These are phyloP conservation scores for Pterulicium gracile DNA, from an alignment of 1,284 basidiomycete species.

Conservation along the genomic window DNA sequence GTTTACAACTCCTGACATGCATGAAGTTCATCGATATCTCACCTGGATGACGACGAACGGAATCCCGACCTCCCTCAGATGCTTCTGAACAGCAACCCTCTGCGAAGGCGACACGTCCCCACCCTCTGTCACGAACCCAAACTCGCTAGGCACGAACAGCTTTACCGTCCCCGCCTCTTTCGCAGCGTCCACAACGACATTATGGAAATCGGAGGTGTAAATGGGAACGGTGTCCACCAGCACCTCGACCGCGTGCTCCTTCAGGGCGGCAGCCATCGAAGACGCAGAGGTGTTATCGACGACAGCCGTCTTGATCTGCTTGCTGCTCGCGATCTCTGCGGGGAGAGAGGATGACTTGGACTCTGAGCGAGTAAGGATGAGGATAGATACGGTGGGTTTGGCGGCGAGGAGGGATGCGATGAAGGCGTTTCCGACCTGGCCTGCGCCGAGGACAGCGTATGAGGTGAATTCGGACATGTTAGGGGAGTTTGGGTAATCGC, in stretches of 20 bases:
- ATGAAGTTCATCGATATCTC: not conserved
- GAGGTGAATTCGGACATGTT: not conserved
- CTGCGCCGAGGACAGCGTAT: not conserved
- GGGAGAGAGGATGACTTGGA: not conserved
- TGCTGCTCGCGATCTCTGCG: not conserved
- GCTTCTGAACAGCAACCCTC: not conserved
- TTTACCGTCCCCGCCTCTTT: not conserved
- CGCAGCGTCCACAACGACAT: not conserved
- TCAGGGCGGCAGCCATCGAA: not conserved
- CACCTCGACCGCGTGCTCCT: not conserved
- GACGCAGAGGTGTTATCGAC: not conserved
- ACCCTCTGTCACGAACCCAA: constrained; percentile 2
- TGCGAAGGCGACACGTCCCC: not conserved
- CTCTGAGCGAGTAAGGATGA: not conserved
- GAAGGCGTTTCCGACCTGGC: not conserved
- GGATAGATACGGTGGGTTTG: not conserved
- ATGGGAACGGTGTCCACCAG: not conserved
- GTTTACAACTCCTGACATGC: not conserved
- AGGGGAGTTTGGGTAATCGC: too few species aligned
- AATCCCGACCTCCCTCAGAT: not conserved
- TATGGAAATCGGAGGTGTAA: not conserved
- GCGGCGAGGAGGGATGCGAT: not conserved
- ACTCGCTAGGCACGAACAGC: constrained; percentile 3
- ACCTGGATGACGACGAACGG: not conserved
- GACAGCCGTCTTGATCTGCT: not conserved